Base-by-base conservation (phyloP, 1,284 basidiomycete species). In the Xerocomus nothofagi region DNA sequence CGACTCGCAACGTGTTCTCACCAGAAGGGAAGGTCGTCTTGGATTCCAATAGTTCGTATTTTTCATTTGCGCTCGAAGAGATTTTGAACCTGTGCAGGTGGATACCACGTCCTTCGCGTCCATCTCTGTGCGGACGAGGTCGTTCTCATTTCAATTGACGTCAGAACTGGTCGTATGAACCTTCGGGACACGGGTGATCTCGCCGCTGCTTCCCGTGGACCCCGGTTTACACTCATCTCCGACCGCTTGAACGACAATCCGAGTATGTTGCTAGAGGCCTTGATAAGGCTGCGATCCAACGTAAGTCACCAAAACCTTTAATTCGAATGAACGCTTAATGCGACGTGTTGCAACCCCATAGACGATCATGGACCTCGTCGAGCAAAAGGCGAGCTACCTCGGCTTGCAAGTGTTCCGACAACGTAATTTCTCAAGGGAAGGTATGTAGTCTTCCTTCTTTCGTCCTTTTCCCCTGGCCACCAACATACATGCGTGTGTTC, bases 131-230 rank as follows among this genome's bases (percentile, higher is more conserved):
- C 83, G 1, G 85, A 88, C 51, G 86, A 90, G 60, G 70, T 83
- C 17, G 81, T 87, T 26, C 72, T 86, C 18, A 76, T 91, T 44
- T 82, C 82, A 6, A 78, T 91, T 40, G 88, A 91, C 57, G 68
- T 80, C 2, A 75, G 88, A 55, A 89, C 86, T 0, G 88, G 88
- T 12, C 79, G 80, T 15, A 68, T 91, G 53, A 82, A 75, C 50
- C 71, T 91, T 34, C 76, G 81, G 11, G 88, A 91, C 63, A 85
- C 81, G 1, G 87, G 87, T 8, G 86, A 88, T 59, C 76, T 91
- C 23, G 82, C 86, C 3, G 82, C 84, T 8, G 81, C 83, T 33
- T 80, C 82, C n/a, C 77, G 82, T 39, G 84, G 78, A 0, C 80
- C 80, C 15, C 77, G 77, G 24, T 87, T 88, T 60, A 69, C 75